These are phyloP conservation scores for Xylaria cubensis DNA, from an alignment of 495 filamentous ascomycete genomes.

Conservation along the genomic window DNA sequence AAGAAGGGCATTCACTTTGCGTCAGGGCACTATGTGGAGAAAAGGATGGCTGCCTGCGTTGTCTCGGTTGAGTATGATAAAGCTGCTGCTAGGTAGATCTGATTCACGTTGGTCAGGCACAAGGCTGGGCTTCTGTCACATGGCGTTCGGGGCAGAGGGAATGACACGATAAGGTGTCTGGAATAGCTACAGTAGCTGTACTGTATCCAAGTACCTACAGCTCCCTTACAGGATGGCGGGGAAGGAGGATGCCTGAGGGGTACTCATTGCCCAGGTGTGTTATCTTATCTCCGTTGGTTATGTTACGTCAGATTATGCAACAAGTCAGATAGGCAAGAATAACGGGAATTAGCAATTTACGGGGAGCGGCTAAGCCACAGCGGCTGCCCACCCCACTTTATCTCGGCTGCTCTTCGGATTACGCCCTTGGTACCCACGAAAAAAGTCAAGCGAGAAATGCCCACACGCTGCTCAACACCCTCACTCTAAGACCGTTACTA, in stretches of 20 bases:
- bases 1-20: background rate
- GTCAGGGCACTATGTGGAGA: background rate
- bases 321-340: background rate
- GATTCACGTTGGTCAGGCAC: conserved; percentile 30
- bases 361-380: conserved; percentile 8
- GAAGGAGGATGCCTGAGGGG: background rate
- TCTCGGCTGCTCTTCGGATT: conserved; percentile 41
- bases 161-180: conserved; percentile 2
- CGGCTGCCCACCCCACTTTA: background rate
- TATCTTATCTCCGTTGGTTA: conserved; percentile 10
- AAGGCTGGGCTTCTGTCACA: conserved; percentile 27
- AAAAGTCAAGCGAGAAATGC: conserved; percentile 41
- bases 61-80: conserved; percentile 16
- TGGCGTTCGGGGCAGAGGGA: conserved; percentile 18
- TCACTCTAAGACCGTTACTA: conserved; percentile 28
- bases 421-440: conserved; percentile 40
- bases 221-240: background rate
- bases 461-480: conserved; percentile 26
- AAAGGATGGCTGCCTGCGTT: conserved; percentile 21
- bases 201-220: background rate
- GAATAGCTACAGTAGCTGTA: background rate
- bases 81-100: background rate
- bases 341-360: background rate
- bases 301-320: background rate
- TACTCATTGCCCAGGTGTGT: background rate